Evolutionary conservation across 75 land plant species (phyloP), one percentile per base, ranked within the genome.

Genomic region (Cupressus sempervirens): DNA sequence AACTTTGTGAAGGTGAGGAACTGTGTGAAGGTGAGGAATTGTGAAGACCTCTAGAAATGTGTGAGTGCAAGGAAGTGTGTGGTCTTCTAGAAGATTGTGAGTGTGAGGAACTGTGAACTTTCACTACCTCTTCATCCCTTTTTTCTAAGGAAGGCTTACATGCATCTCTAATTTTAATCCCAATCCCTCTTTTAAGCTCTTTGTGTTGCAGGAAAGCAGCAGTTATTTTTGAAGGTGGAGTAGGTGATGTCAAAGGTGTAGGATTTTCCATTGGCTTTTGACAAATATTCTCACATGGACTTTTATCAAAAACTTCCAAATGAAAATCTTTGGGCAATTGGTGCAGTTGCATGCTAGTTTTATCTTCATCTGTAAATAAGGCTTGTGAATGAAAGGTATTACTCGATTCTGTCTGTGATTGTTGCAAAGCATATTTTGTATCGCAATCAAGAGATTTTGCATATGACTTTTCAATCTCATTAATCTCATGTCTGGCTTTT

Each of bases 381-480:
- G 80, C 20, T 76, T 76, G 48, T 76, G 43, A 38, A 76, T 41
- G 8, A 41, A 76, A 41, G 38, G 80, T 76, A 11, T 76, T 40
- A 76, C 80, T 76, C 41, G 80, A 76, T 41, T 76, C 80, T 34
- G 80, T 76, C 45, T 76, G 80, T 38, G 80, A 76, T 38, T 76
- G 29, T 76, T 35, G 80, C n/a, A 76, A 76, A 23, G 45, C 45
- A 76, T 76, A 34, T 8, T 38, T n/a, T 40, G n/a, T 76, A 45
- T 76, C 80, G 41, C 35, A 40, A 4, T 76, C 40, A 23, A 41
- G n/a, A 76, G 41, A 46, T 38, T 41, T 76, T 76, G 80, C 46
- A 40, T 41, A 76, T 76, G 80, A 23, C 80, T 23, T 76, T 76
- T 7, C 80, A 20, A 5, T 41, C 7, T 20, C 46, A 76, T 38